Base-by-base conservation (phyloP, 2,329 filamentous ascomycete species). In the Stromatinia cepivora region DNA sequence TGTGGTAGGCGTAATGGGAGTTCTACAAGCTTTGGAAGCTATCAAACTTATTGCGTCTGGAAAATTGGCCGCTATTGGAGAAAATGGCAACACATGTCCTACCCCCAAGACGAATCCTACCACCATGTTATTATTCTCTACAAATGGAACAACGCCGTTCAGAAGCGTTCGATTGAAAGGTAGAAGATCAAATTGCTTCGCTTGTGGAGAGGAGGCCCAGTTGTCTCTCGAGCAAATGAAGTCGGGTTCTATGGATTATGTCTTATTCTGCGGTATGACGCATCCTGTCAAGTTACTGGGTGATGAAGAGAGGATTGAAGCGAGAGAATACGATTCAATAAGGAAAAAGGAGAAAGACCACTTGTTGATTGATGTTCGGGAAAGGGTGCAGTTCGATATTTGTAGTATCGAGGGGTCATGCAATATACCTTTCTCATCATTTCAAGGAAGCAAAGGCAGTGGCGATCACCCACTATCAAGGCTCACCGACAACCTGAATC, bases 1-100 rank as follows among this genome's bases (percentile, higher is more conserved):
- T 0, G 93, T 97, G 0, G 95, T 99, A 0, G 95, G 95, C 0
- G 85, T 89, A 0, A 97, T 99, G 92, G 95, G 95, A 10, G 89
- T 97, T 0, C 81, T 98, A 69, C 95, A 98, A 81, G 94, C 95
- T 0, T 82, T 97, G 1, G 93, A 98, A 80, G 89, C 92, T 0
- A 89, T 98, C 76, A 95, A 96, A 78, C 79, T 97, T n/a, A 84
- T 97, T 22, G 84, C 87, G 4, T 75, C 75, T 57, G 75, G 69
- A 66, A 77, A 69, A 69, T 61, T 77, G 34, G 56, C 59, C 2
- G 34, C 46, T 28, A 8, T 39, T 25, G 70, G 28, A 36, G 76
- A 78, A 9, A 72, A 69, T 22, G 58, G 67, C 10, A 72, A 72
- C 48, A 50, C 36, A 68, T 76, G 34, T 34, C 17, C 46, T 42